Percentiles rank a stretch among this genome's conserved stretches.
These are phyloP conservation scores for Solanum tarijense DNA, from an alignment of 257 asterid species.

Conservation along the genomic window DNA sequence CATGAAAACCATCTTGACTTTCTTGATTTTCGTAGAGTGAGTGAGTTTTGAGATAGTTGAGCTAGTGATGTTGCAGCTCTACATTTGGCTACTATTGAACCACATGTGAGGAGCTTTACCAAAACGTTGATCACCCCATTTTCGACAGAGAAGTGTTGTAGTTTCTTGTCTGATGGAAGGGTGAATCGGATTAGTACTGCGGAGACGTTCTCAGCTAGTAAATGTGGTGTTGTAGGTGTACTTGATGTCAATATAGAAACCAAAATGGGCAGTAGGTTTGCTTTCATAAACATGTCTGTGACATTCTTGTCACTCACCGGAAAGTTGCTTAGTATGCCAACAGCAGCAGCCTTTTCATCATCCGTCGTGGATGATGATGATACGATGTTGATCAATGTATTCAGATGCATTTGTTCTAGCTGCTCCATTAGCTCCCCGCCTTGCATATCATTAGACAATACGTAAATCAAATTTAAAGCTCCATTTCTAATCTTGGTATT, in stretches of 20 bases:
- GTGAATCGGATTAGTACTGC: constrained; percentile 56
- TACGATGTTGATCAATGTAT: constrained; percentile 22
- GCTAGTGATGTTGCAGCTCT: constrained; percentile 56
- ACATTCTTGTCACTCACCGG: constrained; percentile 44
- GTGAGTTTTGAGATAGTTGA: constrained; percentile 60
- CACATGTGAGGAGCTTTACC: constrained; percentile 38
- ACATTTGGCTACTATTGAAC: constrained; percentile 33
- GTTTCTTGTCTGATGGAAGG: constrained; percentile 37
- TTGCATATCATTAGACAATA: constrained; percentile 31
- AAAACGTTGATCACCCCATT: constrained; percentile 46
- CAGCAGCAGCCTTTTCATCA: constrained; percentile 52
- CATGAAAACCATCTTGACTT: constrained; percentile 58
- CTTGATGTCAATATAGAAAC: constrained; percentile 21
- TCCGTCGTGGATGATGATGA: constrained; percentile 30
- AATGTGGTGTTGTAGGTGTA: constrained; percentile 1
- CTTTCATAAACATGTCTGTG: constrained; percentile 43
- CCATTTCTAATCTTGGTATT: constrained; percentile 31
- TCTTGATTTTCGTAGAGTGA: constrained; percentile 31
- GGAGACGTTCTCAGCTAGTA: constrained; percentile 46
- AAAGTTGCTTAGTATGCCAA: constrained; percentile 63
- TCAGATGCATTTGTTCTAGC: constrained; percentile 37
- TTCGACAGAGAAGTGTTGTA: constrained; percentile 57
- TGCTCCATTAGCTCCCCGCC: constrained; percentile 40
- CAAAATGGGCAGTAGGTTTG: constrained; percentile 35
- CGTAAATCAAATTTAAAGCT: constrained; percentile 42